Evolutionary conservation across 2,329 filamentous ascomycete species (phyloP).

Genomic region (Ploettnerulaceae sp.): DNA sequence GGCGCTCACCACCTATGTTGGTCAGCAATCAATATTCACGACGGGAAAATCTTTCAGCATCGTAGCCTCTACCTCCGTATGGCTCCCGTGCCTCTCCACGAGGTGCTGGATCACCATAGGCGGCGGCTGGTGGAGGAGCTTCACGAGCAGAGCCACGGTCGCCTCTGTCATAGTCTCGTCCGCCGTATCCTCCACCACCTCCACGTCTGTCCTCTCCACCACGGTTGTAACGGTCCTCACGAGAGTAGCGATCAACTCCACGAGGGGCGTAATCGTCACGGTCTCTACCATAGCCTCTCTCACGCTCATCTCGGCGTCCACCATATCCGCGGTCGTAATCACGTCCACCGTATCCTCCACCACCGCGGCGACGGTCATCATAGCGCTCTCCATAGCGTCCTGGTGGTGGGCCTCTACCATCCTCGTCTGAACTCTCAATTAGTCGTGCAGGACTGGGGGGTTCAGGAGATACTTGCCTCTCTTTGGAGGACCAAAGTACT

Average conservation of each 20-base stretch:
- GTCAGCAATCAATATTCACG: constrained; percentile 36
- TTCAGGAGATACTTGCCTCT: constrained; percentile 63
- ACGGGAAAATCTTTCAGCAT: constrained; percentile 34
- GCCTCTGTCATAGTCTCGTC: constrained; percentile 45
- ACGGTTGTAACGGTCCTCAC: constrained; percentile 31
- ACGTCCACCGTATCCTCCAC: constrained; percentile 25
- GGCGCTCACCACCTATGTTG: constrained; percentile 34
- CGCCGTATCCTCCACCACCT: constrained; percentile 39
- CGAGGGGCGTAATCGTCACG: constrained; percentile 35
- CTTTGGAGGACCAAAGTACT: constrained; percentile 98
- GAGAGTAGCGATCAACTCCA: constrained; percentile 36
- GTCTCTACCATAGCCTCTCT: constrained; percentile 38
- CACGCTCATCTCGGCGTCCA: constrained; percentile 42
- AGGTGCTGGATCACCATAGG: constrained; percentile 40
- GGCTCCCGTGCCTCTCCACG: constrained; percentile 41
- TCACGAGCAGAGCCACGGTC: constrained; percentile 44
- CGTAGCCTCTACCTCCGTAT: constrained; percentile 39
- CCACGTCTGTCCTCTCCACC: constrained; percentile 39
- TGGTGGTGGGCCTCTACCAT: constrained; percentile 42
- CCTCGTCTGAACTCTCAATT: constrained; percentile 43
- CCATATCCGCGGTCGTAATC: constrained; percentile 27
- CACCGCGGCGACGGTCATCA: constrained; percentile 43
- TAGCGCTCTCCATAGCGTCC: constrained; percentile 38
- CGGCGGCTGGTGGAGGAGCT: constrained; percentile 36
- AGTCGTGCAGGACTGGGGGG: constrained; percentile 35